Conservation (phyloP, 495 filamentous ascomycete species). For the Daldinia caldariorum region DNA sequence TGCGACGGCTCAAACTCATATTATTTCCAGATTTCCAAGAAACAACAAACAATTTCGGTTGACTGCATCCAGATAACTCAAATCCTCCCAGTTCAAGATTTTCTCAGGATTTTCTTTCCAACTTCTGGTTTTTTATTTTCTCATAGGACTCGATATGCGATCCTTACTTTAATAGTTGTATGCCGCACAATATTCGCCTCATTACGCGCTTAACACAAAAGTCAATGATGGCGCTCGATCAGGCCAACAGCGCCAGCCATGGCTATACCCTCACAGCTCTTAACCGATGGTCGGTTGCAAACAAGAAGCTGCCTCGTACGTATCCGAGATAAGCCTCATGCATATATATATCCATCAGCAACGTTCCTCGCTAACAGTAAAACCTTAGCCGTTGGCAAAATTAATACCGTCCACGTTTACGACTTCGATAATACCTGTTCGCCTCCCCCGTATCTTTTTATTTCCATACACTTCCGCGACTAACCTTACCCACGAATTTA, state of each 20-base stretch:
- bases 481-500: slow-evolving; percentile 47
- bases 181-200: slow-evolving; percentile 10
- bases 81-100: background rate
- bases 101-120: background rate
- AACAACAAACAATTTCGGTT: too few relatives aligned
- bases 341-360: background rate
- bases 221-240: slow-evolving; percentile 27
- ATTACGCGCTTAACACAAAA: background rate
- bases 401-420: slow-evolving; percentile 90
- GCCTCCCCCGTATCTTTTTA: slow-evolving; percentile 34
- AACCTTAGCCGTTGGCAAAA: slow-evolving; percentile 65
- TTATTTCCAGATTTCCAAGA: too few relatives aligned
- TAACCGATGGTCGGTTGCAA: slow-evolving; percentile 80
- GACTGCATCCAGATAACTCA: background rate
- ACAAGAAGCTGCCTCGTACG: slow-evolving; percentile 71
- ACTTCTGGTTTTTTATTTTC: too few relatives aligned
- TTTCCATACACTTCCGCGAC: background rate
- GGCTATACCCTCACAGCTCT: slow-evolving; percentile 74
- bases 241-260: slow-evolving; percentile 28
- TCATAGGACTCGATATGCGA: slow-evolving; percentile 13
- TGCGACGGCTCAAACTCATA: too few relatives aligned
- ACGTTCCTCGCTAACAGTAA: slow-evolving; percentile 21
- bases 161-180: slow-evolving; percentile 23
- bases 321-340: slow-evolving; percentile 14
- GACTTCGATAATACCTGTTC: slow-evolving; percentile 98